Percentiles rank a stretch among this genome's conserved stretches.
Conservation (phyloP, 2,329 filamentous ascomycete genomes). For the Westerdykella ornata region DNA sequence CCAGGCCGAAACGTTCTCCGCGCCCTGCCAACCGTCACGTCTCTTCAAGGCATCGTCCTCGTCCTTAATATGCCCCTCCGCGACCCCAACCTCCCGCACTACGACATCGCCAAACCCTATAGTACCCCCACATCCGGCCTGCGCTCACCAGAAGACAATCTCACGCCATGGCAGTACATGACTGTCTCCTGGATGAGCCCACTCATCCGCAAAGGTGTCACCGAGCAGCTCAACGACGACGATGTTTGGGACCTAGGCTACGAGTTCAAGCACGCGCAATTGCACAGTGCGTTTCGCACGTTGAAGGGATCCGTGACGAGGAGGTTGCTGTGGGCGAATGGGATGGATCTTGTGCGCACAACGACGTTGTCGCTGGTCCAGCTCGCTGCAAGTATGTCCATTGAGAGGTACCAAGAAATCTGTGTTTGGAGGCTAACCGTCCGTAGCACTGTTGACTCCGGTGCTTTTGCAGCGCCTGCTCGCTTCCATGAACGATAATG, state of each 20-base stretch:
- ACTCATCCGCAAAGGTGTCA: constrained; percentile 59
- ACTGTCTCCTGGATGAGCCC: constrained; percentile 76
- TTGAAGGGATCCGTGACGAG: constrained; percentile 65
- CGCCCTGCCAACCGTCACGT: constrained; percentile 35
- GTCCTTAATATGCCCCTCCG: constrained; percentile 66
- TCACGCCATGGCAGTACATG: constrained; percentile 78
- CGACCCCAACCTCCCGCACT: constrained; percentile 48
- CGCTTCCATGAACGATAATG: constrained; percentile 54
- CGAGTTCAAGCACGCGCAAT: constrained; percentile 71
- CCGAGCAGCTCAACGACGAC: constrained; percentile 62
- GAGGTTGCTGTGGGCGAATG: constrained; percentile 68
- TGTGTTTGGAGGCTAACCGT: constrained; percentile 5
- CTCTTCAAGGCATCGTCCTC: constrained; percentile 45
- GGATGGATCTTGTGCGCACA: constrained; percentile 67
- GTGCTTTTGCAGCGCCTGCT: constrained; percentile 67
- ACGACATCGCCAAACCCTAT: constrained; percentile 55
- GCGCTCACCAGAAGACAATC: constrained; percentile 72
- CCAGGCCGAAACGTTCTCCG: constrained; percentile 29
- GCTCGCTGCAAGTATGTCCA: constrained; percentile 46
- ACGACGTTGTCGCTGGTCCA: constrained; percentile 59
- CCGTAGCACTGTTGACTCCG: constrained; percentile 46
- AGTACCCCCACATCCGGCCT: constrained; percentile 51
- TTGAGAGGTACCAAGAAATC: background rate
- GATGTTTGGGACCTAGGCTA: constrained; percentile 77
- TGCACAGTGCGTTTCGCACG: constrained; percentile 68